Conservation (phyloP, 108 stramenopile genomes). For the Skeletonema potamos region DNA sequence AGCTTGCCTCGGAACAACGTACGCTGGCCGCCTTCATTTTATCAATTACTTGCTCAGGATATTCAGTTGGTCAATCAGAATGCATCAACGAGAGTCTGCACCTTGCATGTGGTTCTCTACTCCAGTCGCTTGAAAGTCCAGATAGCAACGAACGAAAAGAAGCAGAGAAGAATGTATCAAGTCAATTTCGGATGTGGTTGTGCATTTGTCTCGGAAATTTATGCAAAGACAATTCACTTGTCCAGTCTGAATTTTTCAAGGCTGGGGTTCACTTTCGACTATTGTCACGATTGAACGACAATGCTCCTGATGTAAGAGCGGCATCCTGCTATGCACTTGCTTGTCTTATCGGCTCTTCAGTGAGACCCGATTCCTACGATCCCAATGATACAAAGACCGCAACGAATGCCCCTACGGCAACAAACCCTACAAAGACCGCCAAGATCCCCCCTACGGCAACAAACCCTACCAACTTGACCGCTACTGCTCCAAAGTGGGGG, state of each 20-base stretch:
- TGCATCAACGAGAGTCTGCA: conserved; percentile 85
- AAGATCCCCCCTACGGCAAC: too few species aligned
- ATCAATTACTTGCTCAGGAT: conserved; percentile 75
- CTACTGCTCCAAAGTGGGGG: too few species aligned
- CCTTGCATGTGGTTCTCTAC: conserved; percentile 54
- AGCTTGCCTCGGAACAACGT: conserved; percentile 71
- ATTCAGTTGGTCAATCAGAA: conserved; percentile 82
- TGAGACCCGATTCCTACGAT: background rate
- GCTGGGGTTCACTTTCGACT: conserved; percentile 74
- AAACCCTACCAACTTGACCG: too few species aligned
- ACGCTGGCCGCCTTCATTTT: conserved; percentile 90
- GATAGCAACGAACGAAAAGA: conserved; percentile 30
- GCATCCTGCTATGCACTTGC: conserved; percentile 85
- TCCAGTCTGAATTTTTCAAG: conserved; percentile 62
- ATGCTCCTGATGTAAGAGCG: conserved; percentile 69
- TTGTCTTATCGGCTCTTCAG: conserved; percentile 51
- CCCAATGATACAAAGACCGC: too few species aligned
- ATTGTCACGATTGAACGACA: conserved; percentile 41
- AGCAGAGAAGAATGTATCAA: background rate
- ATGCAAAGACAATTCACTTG: conserved; percentile 49
- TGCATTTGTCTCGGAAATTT: conserved; percentile 76
- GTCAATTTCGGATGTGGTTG: conserved; percentile 67
- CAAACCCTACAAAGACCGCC: too few species aligned
- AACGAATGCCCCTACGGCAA: too few species aligned
- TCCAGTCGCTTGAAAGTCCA: conserved; percentile 53